These are phyloP conservation scores for Dioszegia aurantiaca DNA, from an alignment of 768 basidiomycete species.

Conservation along the genomic window DNA sequence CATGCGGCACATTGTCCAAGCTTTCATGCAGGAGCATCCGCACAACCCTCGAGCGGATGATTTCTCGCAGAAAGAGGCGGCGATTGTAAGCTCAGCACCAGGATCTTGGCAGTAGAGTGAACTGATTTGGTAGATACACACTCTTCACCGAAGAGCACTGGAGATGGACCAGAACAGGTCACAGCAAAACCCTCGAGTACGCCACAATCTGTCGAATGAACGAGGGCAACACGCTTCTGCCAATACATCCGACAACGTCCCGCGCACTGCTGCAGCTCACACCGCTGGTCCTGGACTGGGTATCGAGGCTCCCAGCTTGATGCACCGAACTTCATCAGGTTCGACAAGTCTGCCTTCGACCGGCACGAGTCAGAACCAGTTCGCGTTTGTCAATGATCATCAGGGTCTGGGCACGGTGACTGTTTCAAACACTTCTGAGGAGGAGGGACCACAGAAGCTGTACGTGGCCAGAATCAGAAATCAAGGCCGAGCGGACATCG, in stretches of 20 bases:
- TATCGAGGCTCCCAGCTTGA: no score
- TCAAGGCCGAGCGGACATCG: neutral
- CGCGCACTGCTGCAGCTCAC: no score
- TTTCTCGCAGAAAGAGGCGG: constrained; percentile 46
- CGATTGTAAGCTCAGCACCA: constrained; percentile 6
- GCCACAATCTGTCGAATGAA: constrained; percentile 4
- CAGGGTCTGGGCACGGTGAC: constrained; percentile 4
- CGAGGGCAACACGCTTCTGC: constrained; percentile 1
- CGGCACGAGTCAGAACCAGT: neutral
- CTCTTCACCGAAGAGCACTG: constrained; percentile 38
- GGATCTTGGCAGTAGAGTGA: neutral
- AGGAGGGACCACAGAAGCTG: constrained; percentile 48
- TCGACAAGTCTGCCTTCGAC: neutral
- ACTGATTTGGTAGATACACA: constrained; percentile 28
- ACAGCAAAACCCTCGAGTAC: neutral
- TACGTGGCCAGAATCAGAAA: constrained; percentile 13
- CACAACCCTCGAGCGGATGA: constrained; percentile 43
- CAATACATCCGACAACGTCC: neutral
- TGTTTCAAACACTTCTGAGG: constrained; percentile 29
- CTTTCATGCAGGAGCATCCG: constrained; percentile 48
- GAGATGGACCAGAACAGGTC: constrained; percentile 29
- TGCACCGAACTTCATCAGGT: neutral
- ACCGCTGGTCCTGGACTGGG: no score
- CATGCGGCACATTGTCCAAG: constrained; percentile 44
- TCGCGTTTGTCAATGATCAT: no score